phyloP scores from a whole-genome alignment of 768 basidiomycete genomes.

The Suillus spraguei region DNA sequence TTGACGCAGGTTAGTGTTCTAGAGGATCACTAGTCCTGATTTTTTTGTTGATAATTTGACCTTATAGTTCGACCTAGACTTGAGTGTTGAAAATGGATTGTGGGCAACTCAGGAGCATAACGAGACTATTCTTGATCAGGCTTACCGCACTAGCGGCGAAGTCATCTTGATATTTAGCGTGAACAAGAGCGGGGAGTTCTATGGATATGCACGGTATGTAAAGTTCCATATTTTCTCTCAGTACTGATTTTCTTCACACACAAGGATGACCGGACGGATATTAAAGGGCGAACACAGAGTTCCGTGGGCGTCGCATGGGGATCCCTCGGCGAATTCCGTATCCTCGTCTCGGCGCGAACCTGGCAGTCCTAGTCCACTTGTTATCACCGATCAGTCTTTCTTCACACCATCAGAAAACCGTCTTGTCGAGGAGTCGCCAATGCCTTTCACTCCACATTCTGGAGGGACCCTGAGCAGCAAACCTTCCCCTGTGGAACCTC shows the following conservation, averaged over 20 bases:
- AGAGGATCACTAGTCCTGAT: background rate
- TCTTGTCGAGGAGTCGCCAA: slow-evolving; percentile 48
- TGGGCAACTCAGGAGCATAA: slow-evolving; percentile 97
- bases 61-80: slow-evolving; percentile 72
- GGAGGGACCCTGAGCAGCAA: slow-evolving; percentile 3
- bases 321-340: slow-evolving; percentile 35
- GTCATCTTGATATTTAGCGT: slow-evolving; percentile 92
- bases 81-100: slow-evolving; percentile 73
- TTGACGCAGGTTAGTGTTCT: slow-evolving; percentile 63
- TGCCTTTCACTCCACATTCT: slow-evolving; percentile 24
- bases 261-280: slow-evolving; percentile 74
- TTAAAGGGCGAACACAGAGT: slow-evolving; percentile 50
- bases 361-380: slow-evolving; percentile 14
- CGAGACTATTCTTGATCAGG: slow-evolving; percentile 88
- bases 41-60: slow-evolving; percentile 1
- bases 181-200: slow-evolving; percentile 94
- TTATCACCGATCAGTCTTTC: slow-evolving; percentile 15
- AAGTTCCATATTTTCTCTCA: background rate
- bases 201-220: slow-evolving; percentile 82
- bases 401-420: slow-evolving; percentile 42
- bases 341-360: slow-evolving; percentile 26
- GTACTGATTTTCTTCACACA: slow-evolving; percentile 9
- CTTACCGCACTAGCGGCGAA: slow-evolving; percentile 86
- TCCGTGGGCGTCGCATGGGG: slow-evolving; percentile 56
- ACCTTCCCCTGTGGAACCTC: background rate